Conservation (phyloP, 805 yeast genomes). For the Candida manassasensis region DNA sequence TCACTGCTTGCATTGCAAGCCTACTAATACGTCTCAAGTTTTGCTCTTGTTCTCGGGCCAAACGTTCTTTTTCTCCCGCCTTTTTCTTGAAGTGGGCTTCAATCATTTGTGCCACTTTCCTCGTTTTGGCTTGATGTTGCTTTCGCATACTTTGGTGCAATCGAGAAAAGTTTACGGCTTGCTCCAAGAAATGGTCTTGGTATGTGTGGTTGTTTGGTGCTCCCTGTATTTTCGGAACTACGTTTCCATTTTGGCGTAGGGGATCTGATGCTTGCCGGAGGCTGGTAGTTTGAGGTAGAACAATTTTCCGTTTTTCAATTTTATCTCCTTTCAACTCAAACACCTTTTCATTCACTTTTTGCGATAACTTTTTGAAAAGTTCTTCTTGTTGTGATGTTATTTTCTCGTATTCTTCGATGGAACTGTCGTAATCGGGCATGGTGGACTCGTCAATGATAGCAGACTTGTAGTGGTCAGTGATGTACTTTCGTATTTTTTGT, state of each 20-base stretch:
- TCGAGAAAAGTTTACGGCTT: conserved; percentile 67
- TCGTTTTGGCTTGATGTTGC: conserved; percentile 61
- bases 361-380: conserved; percentile 44
- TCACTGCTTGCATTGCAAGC: conserved; percentile 76
- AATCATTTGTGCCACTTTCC: conserved; percentile 73
- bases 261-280: conserved; percentile 41
- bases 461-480: conserved; percentile 24
- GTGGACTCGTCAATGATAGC: conserved; percentile 37
- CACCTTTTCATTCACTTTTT: conserved; percentile 34
- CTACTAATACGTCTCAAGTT: conserved; percentile 69
- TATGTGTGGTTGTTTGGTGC: conserved; percentile 43
- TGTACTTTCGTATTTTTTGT: conserved; percentile 20
- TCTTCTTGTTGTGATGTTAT: conserved; percentile 50
- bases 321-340: conserved; percentile 43
- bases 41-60: conserved; percentile 69
- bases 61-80: conserved; percentile 84
- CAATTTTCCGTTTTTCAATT: conserved; percentile 43
- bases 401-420: conserved; percentile 55
- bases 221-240: conserved; percentile 42
- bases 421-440: conserved; percentile 23
- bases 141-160: conserved; percentile 62
- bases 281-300: conserved; percentile 39
- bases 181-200: conserved; percentile 71
- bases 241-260: conserved; percentile 40
- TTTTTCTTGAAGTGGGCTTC: conserved; percentile 83